A percentile compares a stretch with the other conserved stretches of the same genome.
Evolutionary conservation across 345 rosid genomes (phyloP).

Genomic region (Salix brachista): DNA sequence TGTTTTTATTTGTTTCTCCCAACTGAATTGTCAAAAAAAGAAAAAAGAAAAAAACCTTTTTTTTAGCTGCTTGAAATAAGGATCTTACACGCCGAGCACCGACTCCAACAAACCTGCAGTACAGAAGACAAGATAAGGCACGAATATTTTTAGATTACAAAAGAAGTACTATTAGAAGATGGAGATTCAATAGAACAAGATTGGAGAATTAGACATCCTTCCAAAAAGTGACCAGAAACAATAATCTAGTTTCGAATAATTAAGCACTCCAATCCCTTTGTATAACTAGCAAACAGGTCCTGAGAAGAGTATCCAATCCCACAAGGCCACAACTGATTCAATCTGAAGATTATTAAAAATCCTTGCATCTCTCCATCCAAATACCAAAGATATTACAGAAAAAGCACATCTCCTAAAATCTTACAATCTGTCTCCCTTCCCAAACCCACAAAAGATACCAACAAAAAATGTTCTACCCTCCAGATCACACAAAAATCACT

Average conservation of each 20-base stretch:
- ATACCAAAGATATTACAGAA: background rate
- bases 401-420: background rate
- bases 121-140: constrained; percentile 17
- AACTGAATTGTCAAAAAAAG: background rate
- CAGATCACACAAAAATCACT: background rate
- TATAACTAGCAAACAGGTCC: background rate
- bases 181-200: background rate
- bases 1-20: background rate
- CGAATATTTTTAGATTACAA: background rate
- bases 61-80: constrained; percentile 94
- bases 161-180: background rate
- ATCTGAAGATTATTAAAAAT: background rate
- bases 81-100: constrained; percentile 97
- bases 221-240: background rate
- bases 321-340: background rate
- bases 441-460: background rate
- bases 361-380: background rate
- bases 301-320: background rate
- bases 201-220: background rate
- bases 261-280: background rate
- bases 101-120: constrained; percentile 95
- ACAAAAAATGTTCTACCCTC: background rate
- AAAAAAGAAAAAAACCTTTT: constrained; percentile 49
- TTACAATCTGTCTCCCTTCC: background rate
- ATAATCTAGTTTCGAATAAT: background rate